phyloP scores from a whole-genome alignment of 768 basidiomycete species.

The Collybia sp. region DNA sequence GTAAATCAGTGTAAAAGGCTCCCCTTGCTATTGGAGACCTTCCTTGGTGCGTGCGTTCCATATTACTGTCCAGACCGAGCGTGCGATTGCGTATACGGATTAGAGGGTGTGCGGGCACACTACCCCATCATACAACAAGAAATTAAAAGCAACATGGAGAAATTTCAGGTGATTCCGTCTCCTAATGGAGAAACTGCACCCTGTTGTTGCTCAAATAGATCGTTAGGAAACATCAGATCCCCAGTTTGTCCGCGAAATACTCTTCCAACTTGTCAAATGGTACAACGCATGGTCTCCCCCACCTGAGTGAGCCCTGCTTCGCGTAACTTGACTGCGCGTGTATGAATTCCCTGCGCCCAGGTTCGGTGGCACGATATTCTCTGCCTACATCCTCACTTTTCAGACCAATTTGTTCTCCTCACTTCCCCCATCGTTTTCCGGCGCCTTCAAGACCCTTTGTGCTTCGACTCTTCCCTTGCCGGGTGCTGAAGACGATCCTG shows the following conservation, averaged over 20 bases:
- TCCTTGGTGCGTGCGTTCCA: slow-evolving; percentile 49
- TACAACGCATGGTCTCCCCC: slow-evolving; percentile 72
- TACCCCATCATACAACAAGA: slow-evolving; percentile 60
- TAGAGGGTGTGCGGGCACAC: slow-evolving; percentile 61
- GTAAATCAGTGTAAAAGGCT: slow-evolving; percentile 57
- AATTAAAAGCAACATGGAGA: slow-evolving; percentile 48
- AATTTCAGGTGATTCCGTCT: slow-evolving; percentile 50
- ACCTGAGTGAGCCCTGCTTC: slow-evolving; percentile 42
- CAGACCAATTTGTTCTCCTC: slow-evolving; percentile 71
- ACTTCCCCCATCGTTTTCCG: slow-evolving; percentile 63
- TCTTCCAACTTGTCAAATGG: slow-evolving; percentile 65
- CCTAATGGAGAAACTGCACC: not conserved
- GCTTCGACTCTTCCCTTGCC: slow-evolving; percentile 47
- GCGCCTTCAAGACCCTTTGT: slow-evolving; percentile 65
- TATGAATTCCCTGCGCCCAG: slow-evolving; percentile 28
- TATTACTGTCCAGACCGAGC: not conserved
- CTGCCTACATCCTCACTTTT: slow-evolving; percentile 63
- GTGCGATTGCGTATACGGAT: not conserved
- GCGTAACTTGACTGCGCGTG: slow-evolving; percentile 1
- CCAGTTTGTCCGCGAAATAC: slow-evolving; percentile 45
- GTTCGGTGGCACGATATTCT: slow-evolving; percentile 53
- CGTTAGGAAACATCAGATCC: slow-evolving; percentile 42
- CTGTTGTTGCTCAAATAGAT: not conserved
- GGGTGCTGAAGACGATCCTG: slow-evolving; percentile 12
- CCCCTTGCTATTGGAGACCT: slow-evolving; percentile 62